phyloP scores from a whole-genome alignment of 768 basidiomycete genomes.

The Mycena kentingensis region DNA sequence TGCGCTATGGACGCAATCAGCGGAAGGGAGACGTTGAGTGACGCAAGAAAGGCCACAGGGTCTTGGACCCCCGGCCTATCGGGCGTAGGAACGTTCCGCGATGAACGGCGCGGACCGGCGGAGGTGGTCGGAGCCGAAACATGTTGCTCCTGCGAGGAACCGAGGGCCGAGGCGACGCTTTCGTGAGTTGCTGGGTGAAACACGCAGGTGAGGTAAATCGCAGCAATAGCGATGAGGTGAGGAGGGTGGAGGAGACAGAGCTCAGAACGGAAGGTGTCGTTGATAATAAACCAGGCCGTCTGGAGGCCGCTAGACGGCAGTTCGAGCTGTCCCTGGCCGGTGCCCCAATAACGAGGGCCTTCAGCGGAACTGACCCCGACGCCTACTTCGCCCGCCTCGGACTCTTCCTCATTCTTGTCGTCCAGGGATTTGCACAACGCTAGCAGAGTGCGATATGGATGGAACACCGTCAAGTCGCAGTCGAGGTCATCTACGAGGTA shows the following conservation, averaged over 20 bases:
- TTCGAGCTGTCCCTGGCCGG: conserved; percentile 76
- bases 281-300: conserved; percentile 75
- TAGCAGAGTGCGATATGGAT: conserved; percentile 90
- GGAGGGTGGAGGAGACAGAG: conserved; percentile 94
- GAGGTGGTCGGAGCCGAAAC: too few species aligned
- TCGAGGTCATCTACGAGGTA: conserved; percentile 96
- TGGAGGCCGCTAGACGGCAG: conserved; percentile 79
- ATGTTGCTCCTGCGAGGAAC: conserved; percentile 31
- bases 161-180: conserved; percentile 40
- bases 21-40: conserved; percentile 81
- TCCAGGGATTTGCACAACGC: conserved; percentile 58
- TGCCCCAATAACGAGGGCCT: conserved; percentile 76
- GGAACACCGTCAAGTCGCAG: conserved; percentile 91
- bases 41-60: conserved; percentile 79
- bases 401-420: conserved; percentile 48
- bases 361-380: conserved; percentile 49
- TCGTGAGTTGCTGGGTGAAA: conserved; percentile 63
- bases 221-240: conserved; percentile 89
- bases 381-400: conserved; percentile 60
- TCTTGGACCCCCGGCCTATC: conserved; percentile 55
- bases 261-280: conserved; percentile 58
- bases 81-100: conserved; percentile 47
- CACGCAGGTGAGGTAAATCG: conserved; percentile 85
- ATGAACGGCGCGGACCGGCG: conserved; percentile 52
- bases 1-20: conserved; percentile 84